A percentile compares a stretch with the other conserved stretches of the same genome.
Conservation (phyloP, 2,329 filamentous ascomycete genomes). For the Mariannaea sp. region DNA sequence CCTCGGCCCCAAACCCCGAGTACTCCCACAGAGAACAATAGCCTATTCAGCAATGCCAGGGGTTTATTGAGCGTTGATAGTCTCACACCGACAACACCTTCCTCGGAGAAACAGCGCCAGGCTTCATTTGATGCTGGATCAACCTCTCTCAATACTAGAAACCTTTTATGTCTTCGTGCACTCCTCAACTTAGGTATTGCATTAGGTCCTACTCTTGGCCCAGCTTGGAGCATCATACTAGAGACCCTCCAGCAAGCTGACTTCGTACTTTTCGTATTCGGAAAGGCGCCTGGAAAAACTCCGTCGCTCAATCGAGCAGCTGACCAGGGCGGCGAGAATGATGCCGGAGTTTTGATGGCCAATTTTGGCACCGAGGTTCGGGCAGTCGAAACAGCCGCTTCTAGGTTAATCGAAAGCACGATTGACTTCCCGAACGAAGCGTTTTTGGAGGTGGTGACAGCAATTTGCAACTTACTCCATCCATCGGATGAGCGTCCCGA, state of each 20-base stretch:
- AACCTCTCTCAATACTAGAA: constrained; percentile 78
- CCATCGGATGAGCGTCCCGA: constrained; percentile 34
- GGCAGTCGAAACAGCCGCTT: constrained; percentile 86
- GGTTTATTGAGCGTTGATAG: constrained; percentile 76
- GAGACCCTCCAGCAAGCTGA: constrained; percentile 94
- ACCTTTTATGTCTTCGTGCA: constrained; percentile 86
- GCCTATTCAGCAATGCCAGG: constrained; percentile 72
- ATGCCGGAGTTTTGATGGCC: constrained; percentile 56
- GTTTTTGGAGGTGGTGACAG: constrained; percentile 76
- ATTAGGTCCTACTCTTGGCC: constrained; percentile 81
- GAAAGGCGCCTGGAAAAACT: constrained; percentile 58
- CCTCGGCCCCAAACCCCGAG: constrained; percentile 50
- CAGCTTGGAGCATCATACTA: constrained; percentile 88
- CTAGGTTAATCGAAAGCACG: constrained; percentile 88
- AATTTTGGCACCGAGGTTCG: constrained; percentile 82
- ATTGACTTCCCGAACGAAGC: constrained; percentile 84
- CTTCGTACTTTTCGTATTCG: constrained; percentile 74
- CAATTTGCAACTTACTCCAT: constrained; percentile 70
- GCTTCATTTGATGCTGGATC: constrained; percentile 59
- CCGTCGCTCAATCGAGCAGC: constrained; percentile 52
- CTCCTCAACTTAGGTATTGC: constrained; percentile 96
- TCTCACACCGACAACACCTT: constrained; percentile 61
- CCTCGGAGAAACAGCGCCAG: constrained; percentile 63
- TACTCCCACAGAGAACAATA: constrained; percentile 54
- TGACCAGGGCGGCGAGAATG: constrained; percentile 57